Base-by-base conservation (phyloP, 2,329 filamentous ascomycete genomes). In the Alternaria consortialis region DNA sequence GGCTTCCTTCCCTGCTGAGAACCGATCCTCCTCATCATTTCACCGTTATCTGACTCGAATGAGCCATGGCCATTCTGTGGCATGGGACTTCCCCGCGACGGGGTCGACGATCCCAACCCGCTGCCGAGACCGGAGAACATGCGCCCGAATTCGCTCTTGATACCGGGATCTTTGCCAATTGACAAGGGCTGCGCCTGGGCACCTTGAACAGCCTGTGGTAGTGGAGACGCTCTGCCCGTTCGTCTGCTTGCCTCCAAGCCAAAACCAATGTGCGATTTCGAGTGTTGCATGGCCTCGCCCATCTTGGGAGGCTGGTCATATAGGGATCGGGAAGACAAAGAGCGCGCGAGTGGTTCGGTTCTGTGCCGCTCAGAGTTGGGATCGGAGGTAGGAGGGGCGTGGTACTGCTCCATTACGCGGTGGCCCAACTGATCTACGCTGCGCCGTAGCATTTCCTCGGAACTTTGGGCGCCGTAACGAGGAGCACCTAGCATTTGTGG, bases 71-170 rank as follows among this genome's bases (percentile, higher is more conserved):
- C 66, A 42, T 69, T 72, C 32, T 78, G 75, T 15, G 75, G 75
- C 69, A 80, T 84, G 1, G 85, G 84, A 66, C 84, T 86, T 31
- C 81, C 77, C 34, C 80, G 79, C 55, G 84, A 82, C 12, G 86
- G 87, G 7, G 86, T 88, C 2, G 84, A 81, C 11, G 81, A 81
- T 31, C 87, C 87, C 17, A 90, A 83, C 36, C 89, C 89, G 76
- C 87, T 89, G 15, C 89, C 94, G 67, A 98, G 93, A n/a, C 94
- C 94, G 17, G 92, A 93, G 80, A 97, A 97, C 85, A 97, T 97
- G 64, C 93, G 90, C 29, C 94, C 94, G 76, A 97, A 94, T 76
- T 97, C 94, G 75, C 90, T 96, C 83, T 97, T 97, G 74, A 97
- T 97, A 43, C 91, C 91, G 11, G 93, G 91, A 76, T 97, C 93